phyloP scores from a whole-genome alignment of 2,329 filamentous ascomycete species.

The Penicillium hordei region DNA sequence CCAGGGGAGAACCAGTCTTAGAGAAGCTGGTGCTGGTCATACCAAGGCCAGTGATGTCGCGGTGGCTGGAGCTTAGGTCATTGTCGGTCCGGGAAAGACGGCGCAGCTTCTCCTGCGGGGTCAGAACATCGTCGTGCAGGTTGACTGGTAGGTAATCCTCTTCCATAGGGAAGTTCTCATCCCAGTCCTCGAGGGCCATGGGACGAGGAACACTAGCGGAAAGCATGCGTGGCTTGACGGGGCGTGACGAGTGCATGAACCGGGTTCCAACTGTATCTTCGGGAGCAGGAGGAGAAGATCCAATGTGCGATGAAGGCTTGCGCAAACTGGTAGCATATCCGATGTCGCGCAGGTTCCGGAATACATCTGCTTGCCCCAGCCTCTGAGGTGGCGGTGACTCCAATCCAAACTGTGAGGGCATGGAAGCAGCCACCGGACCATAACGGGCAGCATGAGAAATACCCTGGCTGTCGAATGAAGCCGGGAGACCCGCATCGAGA shows the following conservation, averaged over 20 bases:
- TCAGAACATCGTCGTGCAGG: conserved; percentile 63
- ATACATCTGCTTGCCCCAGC: conserved; percentile 62
- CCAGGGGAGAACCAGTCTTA: conserved; percentile 57
- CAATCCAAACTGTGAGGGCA: conserved; percentile 86
- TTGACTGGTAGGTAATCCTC: conserved; percentile 82
- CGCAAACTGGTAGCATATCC: conserved; percentile 71
- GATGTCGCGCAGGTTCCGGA: conserved; percentile 62
- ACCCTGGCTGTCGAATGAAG: conserved; percentile 94
- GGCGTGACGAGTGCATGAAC: conserved; percentile 66
- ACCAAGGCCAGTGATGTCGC: conserved; percentile 53
- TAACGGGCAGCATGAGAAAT: conserved; percentile 88
- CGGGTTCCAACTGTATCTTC: conserved; percentile 67
- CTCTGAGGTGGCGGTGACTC: conserved; percentile 74
- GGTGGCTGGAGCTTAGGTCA: conserved; percentile 48
- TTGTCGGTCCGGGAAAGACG: conserved; percentile 60
- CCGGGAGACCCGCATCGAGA: conserved; percentile 85
- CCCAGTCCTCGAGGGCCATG: conserved; percentile 57
- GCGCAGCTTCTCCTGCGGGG: conserved; percentile 60
- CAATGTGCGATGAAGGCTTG: conserved; percentile 54
- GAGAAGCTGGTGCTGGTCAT: conserved; percentile 50
- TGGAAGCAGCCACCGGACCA: conserved; percentile 86
- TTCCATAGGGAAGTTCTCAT: conserved; percentile 73
- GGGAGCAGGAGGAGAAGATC: conserved; percentile 60
- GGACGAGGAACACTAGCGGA: conserved; percentile 61
- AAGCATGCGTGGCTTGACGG: conserved; percentile 57